These are phyloP conservation scores for Chaetothyriales sp. DNA, from an alignment of 2,329 filamentous ascomycete species.

Conservation along the genomic window DNA sequence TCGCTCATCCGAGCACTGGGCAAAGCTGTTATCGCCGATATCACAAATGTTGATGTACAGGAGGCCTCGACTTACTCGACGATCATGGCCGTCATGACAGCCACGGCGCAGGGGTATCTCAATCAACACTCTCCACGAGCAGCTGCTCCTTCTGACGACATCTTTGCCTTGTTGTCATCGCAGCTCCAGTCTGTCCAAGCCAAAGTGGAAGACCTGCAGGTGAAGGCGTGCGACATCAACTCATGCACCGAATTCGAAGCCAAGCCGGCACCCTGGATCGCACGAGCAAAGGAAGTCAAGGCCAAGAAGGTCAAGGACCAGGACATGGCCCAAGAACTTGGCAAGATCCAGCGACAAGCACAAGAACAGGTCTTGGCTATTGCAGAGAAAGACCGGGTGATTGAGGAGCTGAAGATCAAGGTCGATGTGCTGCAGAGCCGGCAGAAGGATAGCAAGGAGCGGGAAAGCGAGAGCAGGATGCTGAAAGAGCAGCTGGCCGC, in stretches of 20 bases:
- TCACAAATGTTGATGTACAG: conserved; percentile 45
- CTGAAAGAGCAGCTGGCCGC: conserved; percentile 28
- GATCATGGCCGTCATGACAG: conserved; percentile 6
- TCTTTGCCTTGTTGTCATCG: conserved; percentile 9
- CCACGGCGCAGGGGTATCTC: background rate
- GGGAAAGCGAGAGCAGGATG: conserved; percentile 41
- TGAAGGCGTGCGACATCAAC: conserved; percentile 53
- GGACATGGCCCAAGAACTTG: conserved; percentile 73
- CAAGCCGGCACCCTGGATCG: conserved; percentile 59
- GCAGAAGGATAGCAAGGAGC: conserved; percentile 69
- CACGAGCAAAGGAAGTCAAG: conserved; percentile 66
- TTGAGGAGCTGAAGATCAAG: conserved; percentile 51
- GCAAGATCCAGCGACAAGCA: conserved; percentile 63
- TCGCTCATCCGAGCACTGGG: conserved; percentile 53
- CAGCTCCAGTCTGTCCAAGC: conserved; percentile 9
- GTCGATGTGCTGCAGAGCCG: conserved; percentile 83
- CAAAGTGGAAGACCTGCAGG: conserved; percentile 46
- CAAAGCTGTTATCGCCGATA: conserved; percentile 46
- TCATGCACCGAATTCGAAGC: conserved; percentile 67
- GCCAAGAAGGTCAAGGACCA: conserved; percentile 65
- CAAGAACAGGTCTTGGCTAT: conserved; percentile 59
- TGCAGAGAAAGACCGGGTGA: conserved; percentile 60
- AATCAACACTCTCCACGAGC: background rate
- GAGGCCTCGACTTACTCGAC: conserved; percentile 8
- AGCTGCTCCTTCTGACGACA: conserved; percentile 2